A percentile compares a stretch with the other conserved stretches of the same genome.
These are phyloP conservation scores for Penstemon davidsonii DNA, from an alignment of 257 asterid genomes.

Conservation along the genomic window DNA sequence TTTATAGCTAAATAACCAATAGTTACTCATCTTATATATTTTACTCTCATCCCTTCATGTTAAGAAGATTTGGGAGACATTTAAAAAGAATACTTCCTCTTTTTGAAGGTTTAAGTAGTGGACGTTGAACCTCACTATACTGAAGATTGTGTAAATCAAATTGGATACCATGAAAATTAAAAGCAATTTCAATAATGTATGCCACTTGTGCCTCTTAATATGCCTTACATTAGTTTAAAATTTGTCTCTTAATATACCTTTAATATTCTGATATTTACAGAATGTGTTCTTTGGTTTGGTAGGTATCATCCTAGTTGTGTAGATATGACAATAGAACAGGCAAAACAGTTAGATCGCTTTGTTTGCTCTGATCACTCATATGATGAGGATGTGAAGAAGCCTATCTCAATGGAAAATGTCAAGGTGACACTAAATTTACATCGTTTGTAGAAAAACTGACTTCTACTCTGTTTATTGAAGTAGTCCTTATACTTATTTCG, in stretches of 20 bases:
- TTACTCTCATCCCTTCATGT: too few relatives aligned
- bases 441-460: not conserved
- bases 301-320: constrained; percentile 84
- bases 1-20: too few relatives aligned
- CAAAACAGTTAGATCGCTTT: constrained; percentile 45
- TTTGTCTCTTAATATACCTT: not conserved
- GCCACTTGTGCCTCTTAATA: constrained; percentile 1
- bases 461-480: not conserved
- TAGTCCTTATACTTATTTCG: not conserved
- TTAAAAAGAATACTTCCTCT: too few relatives aligned
- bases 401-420: constrained; percentile 29
- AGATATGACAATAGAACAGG: constrained; percentile 50
- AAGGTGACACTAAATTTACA: constrained; percentile 35
- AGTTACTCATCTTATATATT: too few relatives aligned
- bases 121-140: not conserved
- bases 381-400: constrained; percentile 40
- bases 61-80: too few relatives aligned
- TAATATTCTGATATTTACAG: not conserved
- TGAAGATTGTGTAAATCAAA: not conserved
- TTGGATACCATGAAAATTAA: not conserved
- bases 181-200: not conserved
- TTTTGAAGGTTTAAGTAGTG: too few relatives aligned
- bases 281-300: constrained; percentile 15
- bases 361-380: constrained; percentile 54
- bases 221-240: not conserved